Base-by-base conservation (phyloP, 2,329 filamentous ascomycete species). In the Clathrospora elynae region DNA sequence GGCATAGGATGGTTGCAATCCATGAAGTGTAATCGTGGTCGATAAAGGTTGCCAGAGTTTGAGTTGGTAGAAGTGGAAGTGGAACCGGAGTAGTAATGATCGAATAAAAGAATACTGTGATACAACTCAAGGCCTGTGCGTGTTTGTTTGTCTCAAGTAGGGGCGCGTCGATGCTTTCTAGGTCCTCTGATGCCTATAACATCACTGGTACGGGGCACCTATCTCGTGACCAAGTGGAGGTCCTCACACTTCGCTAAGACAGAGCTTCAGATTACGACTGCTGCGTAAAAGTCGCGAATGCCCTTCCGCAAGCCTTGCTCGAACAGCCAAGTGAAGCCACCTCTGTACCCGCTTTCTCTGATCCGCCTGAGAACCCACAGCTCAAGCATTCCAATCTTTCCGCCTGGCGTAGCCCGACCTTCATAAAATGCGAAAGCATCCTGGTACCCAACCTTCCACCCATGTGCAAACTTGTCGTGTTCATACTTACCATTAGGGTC, bases 281-380 rank as follows among this genome's bases (percentile, higher is more conserved):
- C 45, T 4, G 30, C 28, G 20, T 58, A 51, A 28, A 77, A 76
- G 38, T 75, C 72, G 3, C 59, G 49, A 12, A 78, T 59, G 1
- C 75, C 77, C 59, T 73, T 71, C 33, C 76, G 61, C 24, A 78
- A 38, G 2, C 77, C 77, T 43, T 76, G 73, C 58, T 78, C 76
- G 54, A 72, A 79, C 55, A 78, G 72, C 75, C 77, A 78, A n/a
- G 75, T 70, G 47, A 71, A 73, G 12, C 67, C 66, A 7, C 75
- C 75, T 24, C 68, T 67, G 49, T 77, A 73, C 2, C 75, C 76
- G 43, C 72, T 74, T 50, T 83, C 79, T 20, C 72, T 55, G 26
- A 83, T 62, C 22, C 81, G 73, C 64, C 80, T 82, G 59, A 78
- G 65, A 10, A 77, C 63, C 81, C 81, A 84, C n/a, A 82, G 51